phyloP scores from a whole-genome alignment of 306 rosid genomes.

The Heteromeles arbutifolia region DNA sequence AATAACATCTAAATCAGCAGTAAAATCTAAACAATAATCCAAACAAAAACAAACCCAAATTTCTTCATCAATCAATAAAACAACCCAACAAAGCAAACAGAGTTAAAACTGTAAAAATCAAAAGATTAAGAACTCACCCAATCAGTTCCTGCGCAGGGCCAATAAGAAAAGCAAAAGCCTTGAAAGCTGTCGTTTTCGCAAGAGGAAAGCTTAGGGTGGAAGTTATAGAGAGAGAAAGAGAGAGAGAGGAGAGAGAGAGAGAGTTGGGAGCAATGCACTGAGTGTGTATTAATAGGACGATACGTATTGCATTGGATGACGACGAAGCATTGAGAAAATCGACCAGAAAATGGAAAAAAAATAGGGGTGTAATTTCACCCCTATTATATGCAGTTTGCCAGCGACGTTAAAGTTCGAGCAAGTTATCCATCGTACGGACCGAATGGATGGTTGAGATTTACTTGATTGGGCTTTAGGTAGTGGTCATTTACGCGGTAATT shows the following conservation, averaged over 20 bases:
- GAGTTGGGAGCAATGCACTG: slow-evolving; percentile 3
- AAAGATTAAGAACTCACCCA: slow-evolving; percentile 21
- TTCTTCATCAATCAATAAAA: slow-evolving; percentile 8
- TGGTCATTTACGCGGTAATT: slow-evolving; percentile 19
- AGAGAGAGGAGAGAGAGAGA: neutral
- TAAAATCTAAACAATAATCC: neutral
- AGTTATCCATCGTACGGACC: neutral
- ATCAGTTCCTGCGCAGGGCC: slow-evolving; percentile 32
- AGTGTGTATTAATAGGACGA: neutral
- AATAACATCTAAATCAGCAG: neutral
- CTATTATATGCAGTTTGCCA: slow-evolving; percentile 39
- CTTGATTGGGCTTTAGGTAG: neutral
- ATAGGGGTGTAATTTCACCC: neutral
- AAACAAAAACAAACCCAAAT: neutral
- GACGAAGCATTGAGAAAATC: slow-evolving; percentile 32
- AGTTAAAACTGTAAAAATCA: neutral
- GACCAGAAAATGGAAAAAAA: slow-evolving; percentile 4
- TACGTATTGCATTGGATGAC: slow-evolving; percentile 31
- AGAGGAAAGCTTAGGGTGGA: slow-evolving; percentile 3
- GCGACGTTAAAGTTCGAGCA: slow-evolving; percentile 26
- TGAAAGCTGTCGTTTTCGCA: slow-evolving; percentile 3
- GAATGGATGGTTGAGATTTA: slow-evolving; percentile 7
- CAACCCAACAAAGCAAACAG: neutral
- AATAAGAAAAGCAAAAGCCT: neutral
- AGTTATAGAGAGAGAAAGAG: neutral